phyloP scores from a whole-genome alignment of 495 filamentous ascomycete species.

The Elaphomyces granulatus region DNA sequence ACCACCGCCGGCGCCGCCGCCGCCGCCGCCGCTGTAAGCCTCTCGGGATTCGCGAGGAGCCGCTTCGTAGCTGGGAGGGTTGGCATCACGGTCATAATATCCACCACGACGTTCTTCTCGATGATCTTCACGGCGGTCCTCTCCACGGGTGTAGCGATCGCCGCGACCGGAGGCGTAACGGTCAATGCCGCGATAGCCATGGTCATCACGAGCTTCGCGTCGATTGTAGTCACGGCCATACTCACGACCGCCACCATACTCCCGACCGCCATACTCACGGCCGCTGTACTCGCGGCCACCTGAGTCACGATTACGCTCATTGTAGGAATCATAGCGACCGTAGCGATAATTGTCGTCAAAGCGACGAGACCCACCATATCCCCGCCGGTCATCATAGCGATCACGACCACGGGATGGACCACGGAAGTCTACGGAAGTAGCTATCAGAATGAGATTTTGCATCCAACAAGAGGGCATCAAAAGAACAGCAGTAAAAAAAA shows the following conservation, averaged over 20 bases:
- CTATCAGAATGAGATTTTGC: slow-evolving; percentile 29
- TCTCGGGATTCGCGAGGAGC: slow-evolving; percentile 50
- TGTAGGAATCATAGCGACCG: slow-evolving; percentile 42
- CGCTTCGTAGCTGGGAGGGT: slow-evolving; percentile 32
- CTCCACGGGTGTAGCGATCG: slow-evolving; percentile 50
- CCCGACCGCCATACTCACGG: slow-evolving; percentile 43
- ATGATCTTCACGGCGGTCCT: slow-evolving; percentile 46
- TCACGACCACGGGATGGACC: slow-evolving; percentile 29
- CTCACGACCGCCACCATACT: slow-evolving; percentile 25
- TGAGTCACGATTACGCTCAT: slow-evolving; percentile 42
- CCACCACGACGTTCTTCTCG: slow-evolving; percentile 33
- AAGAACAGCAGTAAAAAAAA: too few species aligned
- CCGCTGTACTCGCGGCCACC: slow-evolving; percentile 34
- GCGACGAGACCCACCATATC: slow-evolving; percentile 12
- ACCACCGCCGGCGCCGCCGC: slow-evolving; percentile 27
- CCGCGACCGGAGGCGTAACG: slow-evolving; percentile 52
- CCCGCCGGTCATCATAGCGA: slow-evolving; percentile 18
- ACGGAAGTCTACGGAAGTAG: slow-evolving; percentile 47
- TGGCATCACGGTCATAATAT: slow-evolving; percentile 33
- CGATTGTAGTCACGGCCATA: slow-evolving; percentile 30
- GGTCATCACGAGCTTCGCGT: slow-evolving; percentile 39
- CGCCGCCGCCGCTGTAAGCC: slow-evolving; percentile 24
- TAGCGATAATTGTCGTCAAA: slow-evolving; percentile 36
- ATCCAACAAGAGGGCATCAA: too few species aligned
- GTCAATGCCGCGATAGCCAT: slow-evolving; percentile 38